Evolutionary conservation across 2,329 filamentous ascomycete genomes (phyloP).

Genomic region (Colletotrichum incanum): DNA sequence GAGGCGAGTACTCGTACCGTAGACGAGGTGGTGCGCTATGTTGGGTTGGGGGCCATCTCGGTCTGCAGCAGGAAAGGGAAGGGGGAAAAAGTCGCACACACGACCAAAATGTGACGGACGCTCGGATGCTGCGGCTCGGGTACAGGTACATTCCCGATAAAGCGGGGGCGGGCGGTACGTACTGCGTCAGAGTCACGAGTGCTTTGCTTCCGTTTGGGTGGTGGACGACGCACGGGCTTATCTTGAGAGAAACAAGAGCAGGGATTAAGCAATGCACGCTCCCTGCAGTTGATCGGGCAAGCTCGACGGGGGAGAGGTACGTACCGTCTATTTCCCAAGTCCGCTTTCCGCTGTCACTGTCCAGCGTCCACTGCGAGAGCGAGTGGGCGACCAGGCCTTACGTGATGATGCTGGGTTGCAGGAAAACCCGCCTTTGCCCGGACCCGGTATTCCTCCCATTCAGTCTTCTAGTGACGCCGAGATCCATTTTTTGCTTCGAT

Average conservation of each 20-base stretch:
- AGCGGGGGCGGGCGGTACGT: conserved; percentile 11
- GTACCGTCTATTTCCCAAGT: neutral
- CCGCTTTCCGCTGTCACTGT: neutral
- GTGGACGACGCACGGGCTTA: conserved; percentile 6
- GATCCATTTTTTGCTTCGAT: conserved; percentile 27
- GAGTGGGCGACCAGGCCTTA: conserved; percentile 19
- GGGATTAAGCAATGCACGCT: conserved; percentile 6
- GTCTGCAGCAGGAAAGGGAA: neutral
- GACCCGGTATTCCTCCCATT: neutral
- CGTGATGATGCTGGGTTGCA: conserved; percentile 40
- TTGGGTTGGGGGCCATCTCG: conserved; percentile 21
- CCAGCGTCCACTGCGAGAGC: too few relatives aligned
- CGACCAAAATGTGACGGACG: conserved; percentile 13
- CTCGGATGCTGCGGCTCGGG: conserved; percentile 40
- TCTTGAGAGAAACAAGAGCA: conserved; percentile 1
- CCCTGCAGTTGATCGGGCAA: conserved; percentile 22
- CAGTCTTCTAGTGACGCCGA: conserved; percentile 24
- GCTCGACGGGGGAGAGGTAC: neutral
- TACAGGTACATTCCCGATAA: conserved; percentile 30
- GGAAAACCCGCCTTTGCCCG: conserved; percentile 9
- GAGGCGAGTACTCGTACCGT: neutral
- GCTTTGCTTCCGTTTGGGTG: neutral
- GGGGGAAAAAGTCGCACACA: conserved; percentile 27
- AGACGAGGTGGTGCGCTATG: neutral
- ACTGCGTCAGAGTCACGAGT: neutral